These are phyloP conservation scores for Iberis pinnata DNA, from an alignment of 345 rosid genomes.

Conservation along the genomic window DNA sequence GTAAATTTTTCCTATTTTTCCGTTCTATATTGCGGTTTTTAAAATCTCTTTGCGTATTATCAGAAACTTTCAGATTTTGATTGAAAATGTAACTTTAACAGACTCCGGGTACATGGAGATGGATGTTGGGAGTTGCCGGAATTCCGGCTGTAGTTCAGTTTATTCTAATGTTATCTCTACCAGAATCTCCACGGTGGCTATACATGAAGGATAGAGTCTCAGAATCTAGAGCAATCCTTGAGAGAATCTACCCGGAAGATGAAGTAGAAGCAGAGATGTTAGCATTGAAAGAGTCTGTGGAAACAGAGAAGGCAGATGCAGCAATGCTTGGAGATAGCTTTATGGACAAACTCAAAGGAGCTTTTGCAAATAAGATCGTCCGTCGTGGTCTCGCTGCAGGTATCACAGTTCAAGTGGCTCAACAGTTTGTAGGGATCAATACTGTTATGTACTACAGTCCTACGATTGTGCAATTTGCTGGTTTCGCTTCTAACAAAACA, in stretches of 20 bases:
- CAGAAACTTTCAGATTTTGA: too few relatives aligned
- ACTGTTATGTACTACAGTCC: conserved; percentile 91
- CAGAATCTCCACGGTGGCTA: conserved; percentile 91
- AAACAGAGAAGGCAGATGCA: conserved; percentile 52
- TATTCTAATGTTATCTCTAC: conserved; percentile 53
- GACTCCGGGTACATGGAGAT: conserved; percentile 78
- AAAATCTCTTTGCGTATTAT: too few relatives aligned
- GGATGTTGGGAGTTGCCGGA: conserved; percentile 90
- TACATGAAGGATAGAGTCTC: conserved; percentile 42
- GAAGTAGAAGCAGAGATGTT: conserved; percentile 57
- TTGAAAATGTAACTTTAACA: conserved; percentile 23
- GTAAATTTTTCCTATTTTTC: too few relatives aligned
- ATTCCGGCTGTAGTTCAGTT: conserved; percentile 62
- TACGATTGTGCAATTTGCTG: conserved; percentile 78
- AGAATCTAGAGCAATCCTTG: conserved; percentile 57
- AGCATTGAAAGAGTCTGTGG: conserved; percentile 43
- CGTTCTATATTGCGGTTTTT: too few relatives aligned
- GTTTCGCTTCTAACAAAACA: conserved; percentile 71
- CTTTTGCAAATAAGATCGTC: conserved; percentile 37
- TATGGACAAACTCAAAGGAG: conserved; percentile 56
- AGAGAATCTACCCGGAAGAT: conserved; percentile 51
- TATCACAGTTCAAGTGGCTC: conserved; percentile 76
- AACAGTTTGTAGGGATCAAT: conserved; percentile 86
- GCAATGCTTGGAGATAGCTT: conserved; percentile 38
- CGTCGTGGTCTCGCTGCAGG: conserved; percentile 81